Evolutionary conservation across 2,329 filamentous ascomycete genomes (phyloP), one percentile per base, ranked within the genome.

Genomic region (Fonsecaea erecta): DNA sequence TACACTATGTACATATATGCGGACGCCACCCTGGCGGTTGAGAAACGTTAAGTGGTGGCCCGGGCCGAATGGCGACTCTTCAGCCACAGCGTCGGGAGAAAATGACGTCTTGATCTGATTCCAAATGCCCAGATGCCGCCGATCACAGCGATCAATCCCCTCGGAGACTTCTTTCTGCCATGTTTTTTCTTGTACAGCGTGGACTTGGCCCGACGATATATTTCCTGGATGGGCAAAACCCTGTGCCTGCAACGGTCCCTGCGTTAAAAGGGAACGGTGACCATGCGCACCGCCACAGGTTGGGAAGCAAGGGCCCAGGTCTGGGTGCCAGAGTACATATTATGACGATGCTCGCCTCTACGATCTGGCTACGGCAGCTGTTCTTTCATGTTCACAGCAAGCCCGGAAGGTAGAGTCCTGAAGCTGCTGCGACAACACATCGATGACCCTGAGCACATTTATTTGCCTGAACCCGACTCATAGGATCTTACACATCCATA

Each of bases 121-220:
- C 43, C n/a, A 2, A 18, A 12, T 12, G 40, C 26, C 43, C n/a
- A 2, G 28, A 12, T 12, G 40, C 26, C 40, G 46, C 24, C 46
- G 57, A 60, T 52, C 57, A 7, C 12, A 21, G 18, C 40, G 28
- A 26, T 30, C 55, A 46, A 48, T n/a, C 24, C 5, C 21, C 14
- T 24, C 18, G 18, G 18, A 48, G 37, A 40, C 16, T 48, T 52
- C 43, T 16, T 21, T 30, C 30, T 51, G 46, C 57, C 57, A 60
- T 60, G 57, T 26, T 52, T 52, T 60, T 60, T 32, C 57, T 60
- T 60, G 57, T 34, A n/a, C 12, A 28, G 30, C n/a, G 43, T 28
- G 57, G 40, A 60, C 48, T 16, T 18, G 26, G 11, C 46, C 28
- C n/a, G 24, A 32, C 32, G 14, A n/a, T 35, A n/a, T 7, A 35